Evolutionary conservation across 2,329 filamentous ascomycete genomes (phyloP).

Genomic region (Dryadomyces quercus-mongolicae): DNA sequence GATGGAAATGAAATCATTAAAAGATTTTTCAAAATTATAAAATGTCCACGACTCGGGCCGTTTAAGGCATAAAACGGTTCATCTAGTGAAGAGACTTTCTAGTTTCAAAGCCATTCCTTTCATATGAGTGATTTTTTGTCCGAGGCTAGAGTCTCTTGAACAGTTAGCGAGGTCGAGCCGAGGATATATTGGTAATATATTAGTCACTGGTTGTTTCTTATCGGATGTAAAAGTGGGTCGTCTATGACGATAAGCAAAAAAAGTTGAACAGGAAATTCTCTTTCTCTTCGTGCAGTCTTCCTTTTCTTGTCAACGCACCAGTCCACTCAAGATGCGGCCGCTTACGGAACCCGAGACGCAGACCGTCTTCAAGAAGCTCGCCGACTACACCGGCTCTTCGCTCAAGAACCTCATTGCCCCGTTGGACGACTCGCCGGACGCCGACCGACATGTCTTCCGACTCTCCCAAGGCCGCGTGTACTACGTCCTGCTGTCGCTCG

Average conservation of each 20-base stretch:
- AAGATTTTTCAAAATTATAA: background rate
- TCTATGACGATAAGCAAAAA: background rate
- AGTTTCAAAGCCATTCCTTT: too few species aligned
- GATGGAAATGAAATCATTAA: background rate
- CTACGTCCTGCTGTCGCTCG: conserved; percentile 80
- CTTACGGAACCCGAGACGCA: conserved; percentile 16
- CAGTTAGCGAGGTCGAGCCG: background rate
- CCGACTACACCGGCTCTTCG: conserved; percentile 80
- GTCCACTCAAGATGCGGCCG: conserved; percentile 12
- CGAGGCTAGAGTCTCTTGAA: background rate
- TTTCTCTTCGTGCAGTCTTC: background rate
- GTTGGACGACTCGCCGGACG: conserved; percentile 51
- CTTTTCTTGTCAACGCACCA: background rate
- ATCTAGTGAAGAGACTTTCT: too few species aligned
- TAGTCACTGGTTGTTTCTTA: background rate
- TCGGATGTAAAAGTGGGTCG: background rate
- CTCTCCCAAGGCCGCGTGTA: conserved; percentile 69
- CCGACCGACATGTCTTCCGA: conserved; percentile 77
- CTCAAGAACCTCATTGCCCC: conserved; percentile 76
- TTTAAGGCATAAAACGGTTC: too few species aligned
- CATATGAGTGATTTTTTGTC: too few species aligned
- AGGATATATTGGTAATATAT: background rate
- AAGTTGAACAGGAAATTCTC: conserved; percentile 1
- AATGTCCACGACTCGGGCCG: background rate
- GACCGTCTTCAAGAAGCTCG: conserved; percentile 82